phyloP scores from a whole-genome alignment of 2,329 filamentous ascomycete species.

The Trichoderma sp. region DNA sequence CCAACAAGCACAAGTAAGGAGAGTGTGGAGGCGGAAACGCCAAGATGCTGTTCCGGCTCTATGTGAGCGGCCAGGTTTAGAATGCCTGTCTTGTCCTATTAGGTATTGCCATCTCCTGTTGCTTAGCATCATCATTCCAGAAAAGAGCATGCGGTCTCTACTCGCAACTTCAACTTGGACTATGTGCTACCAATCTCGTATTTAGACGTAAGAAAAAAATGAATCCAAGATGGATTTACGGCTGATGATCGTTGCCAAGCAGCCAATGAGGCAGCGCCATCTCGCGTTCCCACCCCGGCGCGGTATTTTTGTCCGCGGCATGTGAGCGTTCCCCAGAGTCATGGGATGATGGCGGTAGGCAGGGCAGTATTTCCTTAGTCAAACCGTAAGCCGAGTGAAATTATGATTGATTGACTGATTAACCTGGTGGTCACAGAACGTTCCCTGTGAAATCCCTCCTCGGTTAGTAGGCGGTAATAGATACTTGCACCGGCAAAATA shows the following conservation, averaged over 20 bases:
- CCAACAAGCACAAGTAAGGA: conserved; percentile 1
- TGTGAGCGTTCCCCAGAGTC: conserved; percentile 9
- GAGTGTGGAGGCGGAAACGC: conserved; percentile 22
- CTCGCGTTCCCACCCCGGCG: not conserved
- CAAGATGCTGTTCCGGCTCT: not conserved
- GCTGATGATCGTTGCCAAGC: not conserved
- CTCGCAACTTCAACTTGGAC: not conserved
- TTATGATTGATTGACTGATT: not conserved
- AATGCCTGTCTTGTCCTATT: not conserved
- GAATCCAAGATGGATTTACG: not conserved
- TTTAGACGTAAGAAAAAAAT: not conserved
- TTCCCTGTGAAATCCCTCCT: not conserved
- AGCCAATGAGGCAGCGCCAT: not conserved
- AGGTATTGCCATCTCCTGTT: not conserved
- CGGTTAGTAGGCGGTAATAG: not conserved
- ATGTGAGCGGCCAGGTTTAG: not conserved
- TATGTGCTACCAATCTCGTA: not conserved
- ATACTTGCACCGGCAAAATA: not conserved
- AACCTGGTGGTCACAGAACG: not conserved
- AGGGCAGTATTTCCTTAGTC: not conserved
- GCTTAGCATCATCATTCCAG: not conserved
- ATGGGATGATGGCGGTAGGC: not conserved
- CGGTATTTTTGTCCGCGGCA: not conserved
- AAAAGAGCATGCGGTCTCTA: not conserved
- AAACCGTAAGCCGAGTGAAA: not conserved